Base-by-base conservation (phyloP, 2,329 filamentous ascomycete species). In the Claviceps cyperi region DNA sequence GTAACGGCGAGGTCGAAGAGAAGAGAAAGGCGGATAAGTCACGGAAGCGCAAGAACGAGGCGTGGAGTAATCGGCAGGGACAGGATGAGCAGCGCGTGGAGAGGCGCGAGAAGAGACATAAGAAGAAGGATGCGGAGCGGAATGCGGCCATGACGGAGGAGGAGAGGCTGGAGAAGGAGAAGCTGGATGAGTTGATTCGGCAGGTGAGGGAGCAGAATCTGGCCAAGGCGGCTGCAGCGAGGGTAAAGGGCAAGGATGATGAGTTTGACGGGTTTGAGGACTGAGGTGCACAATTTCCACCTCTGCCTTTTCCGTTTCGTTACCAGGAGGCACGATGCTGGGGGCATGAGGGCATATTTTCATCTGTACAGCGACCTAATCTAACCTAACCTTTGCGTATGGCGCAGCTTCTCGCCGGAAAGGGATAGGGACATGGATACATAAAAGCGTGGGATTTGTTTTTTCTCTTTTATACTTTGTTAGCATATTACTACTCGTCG, bases 1-100 rank as follows among this genome's bases (percentile, higher is more conserved):
- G 66, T n/a, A 60, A 61, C 35, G 64, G 62, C 7, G 62, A 66
- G 19, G 60, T 66, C 28, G 62, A 63, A 0, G 66, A 67, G 15
- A 68, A 68, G 48, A 62, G 55, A 49, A 62, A 55, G n/a, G 57
- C 69, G 50, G 70, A 71, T 54, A 66, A 65, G 43, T 69, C 72
- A 62, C 70, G 75, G 62, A 80, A 81, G 73, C 67, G 76, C 64
- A 71, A 79, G 64, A 75, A 83, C 58, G 73, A 81, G 59, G 78
- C 85, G 1, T 90, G 85, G 84, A 90, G 84, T 64, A 76, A 73
- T 51, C 85, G 86, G 63, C 69, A 75, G 21, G 84, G 84, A 54
- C 72, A 74, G 58, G 82, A 83, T 58, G 81, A 81, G 22, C 69
- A 76, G 52, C 78, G 81, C 48, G 70, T 74, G 46, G 74, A 73